Evolutionary conservation across 2,329 filamentous ascomycete species (phyloP).

Genomic region (Paramyrothecium sp.): DNA sequence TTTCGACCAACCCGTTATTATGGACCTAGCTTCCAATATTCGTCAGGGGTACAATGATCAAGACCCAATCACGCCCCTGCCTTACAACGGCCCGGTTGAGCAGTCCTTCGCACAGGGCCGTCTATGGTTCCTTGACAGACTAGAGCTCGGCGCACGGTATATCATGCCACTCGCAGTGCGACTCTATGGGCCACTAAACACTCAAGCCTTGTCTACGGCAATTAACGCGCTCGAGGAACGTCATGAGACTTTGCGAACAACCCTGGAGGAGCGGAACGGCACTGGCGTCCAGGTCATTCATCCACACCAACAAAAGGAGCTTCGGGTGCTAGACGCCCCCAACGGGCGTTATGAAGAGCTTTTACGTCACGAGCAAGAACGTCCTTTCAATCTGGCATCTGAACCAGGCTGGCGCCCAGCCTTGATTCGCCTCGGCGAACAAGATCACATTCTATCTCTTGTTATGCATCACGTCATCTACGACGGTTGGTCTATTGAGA

Average conservation of each 20-base stretch:
- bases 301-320: neutral
- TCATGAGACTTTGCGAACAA: slow-evolving; percentile 11
- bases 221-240: slow-evolving; percentile 9
- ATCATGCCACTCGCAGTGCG: slow-evolving; percentile 8
- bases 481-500: slow-evolving; percentile 14
- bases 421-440: slow-evolving; percentile 1
- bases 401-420: slow-evolving; percentile 10
- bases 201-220: slow-evolving; percentile 3
- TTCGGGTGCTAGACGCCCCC: neutral
- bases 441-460: slow-evolving; percentile 10
- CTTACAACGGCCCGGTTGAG: slow-evolving; percentile 1
- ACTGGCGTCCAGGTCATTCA: slow-evolving; percentile 4
- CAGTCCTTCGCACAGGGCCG: slow-evolving; percentile 12
- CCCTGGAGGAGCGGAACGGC: slow-evolving; percentile 3
- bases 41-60: neutral
- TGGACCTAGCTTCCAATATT: neutral
- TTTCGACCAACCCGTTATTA: slow-evolving; percentile 5
- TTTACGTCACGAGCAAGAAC: neutral
- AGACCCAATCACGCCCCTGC: neutral
- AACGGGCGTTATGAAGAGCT: neutral
- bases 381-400: slow-evolving; percentile 6
- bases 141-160: slow-evolving; percentile 6
- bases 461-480: slow-evolving; percentile 14
- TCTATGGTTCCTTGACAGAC: slow-evolving; percentile 12
- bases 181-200: slow-evolving; percentile 4